Evolutionary conservation across 2,329 filamentous ascomycete genomes (phyloP).

Genomic region (Alternaria dauci): DNA sequence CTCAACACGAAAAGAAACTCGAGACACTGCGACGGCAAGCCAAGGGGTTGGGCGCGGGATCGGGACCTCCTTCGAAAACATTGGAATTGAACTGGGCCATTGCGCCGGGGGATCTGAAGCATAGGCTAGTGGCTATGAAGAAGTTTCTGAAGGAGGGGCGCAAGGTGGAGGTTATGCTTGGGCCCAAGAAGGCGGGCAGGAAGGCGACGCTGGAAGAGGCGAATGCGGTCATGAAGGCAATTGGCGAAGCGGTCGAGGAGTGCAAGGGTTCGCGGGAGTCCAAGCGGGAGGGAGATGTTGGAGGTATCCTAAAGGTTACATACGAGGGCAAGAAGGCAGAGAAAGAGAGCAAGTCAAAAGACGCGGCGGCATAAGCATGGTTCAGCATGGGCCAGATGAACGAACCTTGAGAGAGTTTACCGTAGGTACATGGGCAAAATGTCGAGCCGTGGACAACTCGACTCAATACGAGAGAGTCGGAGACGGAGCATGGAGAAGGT

Average conservation of each 20-base stretch:
- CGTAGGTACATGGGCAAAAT: neutral
- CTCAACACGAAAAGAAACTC: slow-evolving; percentile 58
- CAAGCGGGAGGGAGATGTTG: slow-evolving; percentile 40
- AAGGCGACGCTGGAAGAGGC: slow-evolving; percentile 67
- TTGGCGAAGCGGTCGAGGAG: slow-evolving; percentile 58
- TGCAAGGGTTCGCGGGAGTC: slow-evolving; percentile 39
- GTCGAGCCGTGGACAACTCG: neutral
- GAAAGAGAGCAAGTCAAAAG: slow-evolving; percentile 20
- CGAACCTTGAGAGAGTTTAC: neutral
- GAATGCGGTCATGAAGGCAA: slow-evolving; percentile 62
- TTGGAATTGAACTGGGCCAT: slow-evolving; percentile 94
- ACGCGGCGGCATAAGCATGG: neutral
- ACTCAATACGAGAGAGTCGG: neutral
- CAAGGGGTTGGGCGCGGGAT: slow-evolving; percentile 36
- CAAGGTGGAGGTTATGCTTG: slow-evolving; percentile 76
- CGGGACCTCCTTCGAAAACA: slow-evolving; percentile 65
- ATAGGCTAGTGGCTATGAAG: slow-evolving; percentile 61
- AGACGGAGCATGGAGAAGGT: neutral
- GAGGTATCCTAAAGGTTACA: slow-evolving; percentile 43
- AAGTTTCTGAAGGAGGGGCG: slow-evolving; percentile 77
- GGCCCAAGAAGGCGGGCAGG: slow-evolving; percentile 70
- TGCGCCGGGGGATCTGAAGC: slow-evolving; percentile 74
- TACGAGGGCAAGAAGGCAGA: slow-evolving; percentile 41
- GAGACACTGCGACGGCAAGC: slow-evolving; percentile 54
- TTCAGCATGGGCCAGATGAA: neutral